phyloP scores from a whole-genome alignment of 495 filamentous ascomycete genomes.

The Tuber aestivum region DNA sequence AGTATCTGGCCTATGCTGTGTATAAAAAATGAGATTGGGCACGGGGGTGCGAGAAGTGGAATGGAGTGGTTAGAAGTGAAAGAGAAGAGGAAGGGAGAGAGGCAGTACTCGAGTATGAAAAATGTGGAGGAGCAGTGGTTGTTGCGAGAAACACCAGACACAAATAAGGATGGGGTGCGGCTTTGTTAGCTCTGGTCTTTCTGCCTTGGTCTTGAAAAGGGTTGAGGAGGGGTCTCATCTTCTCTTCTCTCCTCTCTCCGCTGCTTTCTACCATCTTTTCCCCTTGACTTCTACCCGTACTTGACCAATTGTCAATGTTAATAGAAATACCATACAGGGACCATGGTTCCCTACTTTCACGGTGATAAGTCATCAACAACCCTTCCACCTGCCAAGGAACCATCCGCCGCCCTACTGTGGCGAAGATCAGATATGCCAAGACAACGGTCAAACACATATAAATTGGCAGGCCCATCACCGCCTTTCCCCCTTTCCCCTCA shows the following conservation, averaged over 20 bases:
- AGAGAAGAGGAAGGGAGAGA: slow-evolving; percentile 2
- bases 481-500: slow-evolving; percentile 46
- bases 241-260: background rate
- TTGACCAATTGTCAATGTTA: slow-evolving; percentile 8
- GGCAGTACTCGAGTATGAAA: slow-evolving; percentile 3
- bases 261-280: too few relatives aligned
- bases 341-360: background rate
- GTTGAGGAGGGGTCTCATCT: background rate
- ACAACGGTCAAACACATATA: slow-evolving; percentile 1
- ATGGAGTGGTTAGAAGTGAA: background rate
- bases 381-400: background rate
- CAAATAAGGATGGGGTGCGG: background rate
- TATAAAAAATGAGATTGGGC: background rate
- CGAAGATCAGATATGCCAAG: slow-evolving; percentile 1
- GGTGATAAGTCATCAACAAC: slow-evolving; percentile 3
- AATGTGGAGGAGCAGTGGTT: slow-evolving; percentile 9
- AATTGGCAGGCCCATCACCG: slow-evolving; percentile 16
- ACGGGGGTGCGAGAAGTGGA: background rate
- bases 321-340: too few relatives aligned
- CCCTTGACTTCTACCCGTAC: background rate
- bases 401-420: background rate
- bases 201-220: slow-evolving; percentile 14
- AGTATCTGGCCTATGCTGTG: background rate
- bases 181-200: background rate
- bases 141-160: background rate